Percentiles rank a stretch among this genome's conserved stretches.
phyloP scores from a whole-genome alignment of 306 rosid species.

The Trichosanthes cucumerina region DNA sequence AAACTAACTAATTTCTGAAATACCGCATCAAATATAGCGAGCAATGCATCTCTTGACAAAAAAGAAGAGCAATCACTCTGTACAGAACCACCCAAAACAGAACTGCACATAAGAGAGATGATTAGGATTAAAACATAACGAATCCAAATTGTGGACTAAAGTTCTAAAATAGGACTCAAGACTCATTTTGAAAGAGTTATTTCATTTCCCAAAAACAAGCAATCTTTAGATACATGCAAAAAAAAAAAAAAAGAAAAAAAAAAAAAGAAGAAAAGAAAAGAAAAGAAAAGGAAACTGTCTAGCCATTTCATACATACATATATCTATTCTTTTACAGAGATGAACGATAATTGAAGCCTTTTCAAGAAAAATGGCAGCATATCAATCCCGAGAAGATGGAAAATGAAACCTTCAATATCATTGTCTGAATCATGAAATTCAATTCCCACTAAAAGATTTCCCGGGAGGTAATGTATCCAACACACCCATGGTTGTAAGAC shows the following conservation, averaged over 20 bases:
- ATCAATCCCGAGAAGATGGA: constrained; percentile 4
- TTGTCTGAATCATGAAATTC: neutral
- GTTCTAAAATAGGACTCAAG: constrained; percentile 2
- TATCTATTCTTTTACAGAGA: neutral
- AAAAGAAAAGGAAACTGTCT: neutral
- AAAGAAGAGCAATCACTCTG: constrained; percentile 42
- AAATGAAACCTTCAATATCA: neutral
- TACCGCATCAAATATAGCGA: constrained; percentile 50
- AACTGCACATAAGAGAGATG: constrained; percentile 38
- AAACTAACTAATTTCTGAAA: constrained; percentile 56
- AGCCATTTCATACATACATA: neutral
- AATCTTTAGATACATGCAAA: neutral
- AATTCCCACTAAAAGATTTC: neutral
- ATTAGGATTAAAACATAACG: neutral
- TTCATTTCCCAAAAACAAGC: neutral
- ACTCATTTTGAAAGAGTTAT: neutral
- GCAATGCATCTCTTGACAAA: constrained; percentile 50
- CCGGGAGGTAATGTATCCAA: neutral
- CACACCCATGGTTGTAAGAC: neutral
- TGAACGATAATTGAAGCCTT: neutral
- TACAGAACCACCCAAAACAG: constrained; percentile 70
- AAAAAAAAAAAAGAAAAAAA: neutral
- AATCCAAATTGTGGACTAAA: neutral
- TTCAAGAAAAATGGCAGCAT: neutral
- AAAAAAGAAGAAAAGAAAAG: neutral